phyloP scores from a whole-genome alignment of 1,284 basidiomycete genomes.

The Apiotrichum sp. region DNA sequence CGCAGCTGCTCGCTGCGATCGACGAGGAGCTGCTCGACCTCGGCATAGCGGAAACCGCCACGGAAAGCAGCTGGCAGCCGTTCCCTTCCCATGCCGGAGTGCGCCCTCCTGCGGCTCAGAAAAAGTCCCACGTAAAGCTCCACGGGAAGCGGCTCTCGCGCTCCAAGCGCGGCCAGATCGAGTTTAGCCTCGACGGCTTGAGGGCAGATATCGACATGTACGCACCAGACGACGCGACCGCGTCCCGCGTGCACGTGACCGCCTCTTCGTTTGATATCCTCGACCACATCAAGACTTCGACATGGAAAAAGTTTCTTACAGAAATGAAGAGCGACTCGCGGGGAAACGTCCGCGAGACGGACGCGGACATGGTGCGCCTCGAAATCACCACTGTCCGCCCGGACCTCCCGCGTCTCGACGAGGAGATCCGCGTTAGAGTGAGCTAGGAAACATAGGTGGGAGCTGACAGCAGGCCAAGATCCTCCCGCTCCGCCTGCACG shows the following conservation, averaged over 20 bases:
- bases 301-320: constrained; percentile 95
- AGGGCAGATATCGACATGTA: constrained; percentile 64
- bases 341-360: constrained; percentile 80
- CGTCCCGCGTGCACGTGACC: constrained; percentile 62
- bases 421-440: constrained; percentile 77
- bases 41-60: constrained; percentile 63
- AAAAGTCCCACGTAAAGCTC: constrained; percentile 34
- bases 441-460: constrained; percentile 30
- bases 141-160: constrained; percentile 55
- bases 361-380: constrained; percentile 85
- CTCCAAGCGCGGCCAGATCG: constrained; percentile 72
- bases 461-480: constrained; percentile 63
- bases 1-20: constrained; percentile 76
- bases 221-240: constrained; percentile 53
- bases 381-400: constrained; percentile 71
- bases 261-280: constrained; percentile 76
- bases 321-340: constrained; percentile 70
- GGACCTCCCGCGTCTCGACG: constrained; percentile 53
- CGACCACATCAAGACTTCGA: constrained; percentile 96
- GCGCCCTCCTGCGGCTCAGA: constrained; percentile 17
- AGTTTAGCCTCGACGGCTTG: constrained; percentile 67
- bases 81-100: constrained; percentile 45
- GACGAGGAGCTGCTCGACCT: constrained; percentile 70
- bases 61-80: constrained; percentile 81
- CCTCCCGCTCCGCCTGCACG: constrained; percentile 80